Percentiles rank a stretch among this genome's conserved stretches.
Conservation (phyloP, 139 green algal genomes). For the Chlamydomonas eustigma region DNA sequence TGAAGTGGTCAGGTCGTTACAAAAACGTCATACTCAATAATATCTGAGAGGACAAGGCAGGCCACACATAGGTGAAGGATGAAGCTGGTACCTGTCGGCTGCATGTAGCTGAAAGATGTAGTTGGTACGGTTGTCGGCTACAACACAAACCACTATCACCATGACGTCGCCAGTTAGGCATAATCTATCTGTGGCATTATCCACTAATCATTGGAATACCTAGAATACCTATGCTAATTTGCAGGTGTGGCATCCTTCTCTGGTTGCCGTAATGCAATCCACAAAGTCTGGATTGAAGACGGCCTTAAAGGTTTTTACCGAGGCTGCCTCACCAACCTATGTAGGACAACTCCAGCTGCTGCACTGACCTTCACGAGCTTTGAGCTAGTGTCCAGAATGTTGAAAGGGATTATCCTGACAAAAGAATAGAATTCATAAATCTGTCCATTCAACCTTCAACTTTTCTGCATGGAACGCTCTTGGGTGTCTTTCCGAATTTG, state of each 20-base stretch:
- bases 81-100: no score
- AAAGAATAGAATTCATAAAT: no score
- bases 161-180: no score
- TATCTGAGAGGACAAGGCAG: no score
- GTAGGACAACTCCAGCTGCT: not conserved
- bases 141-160: not conserved
- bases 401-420: not conserved
- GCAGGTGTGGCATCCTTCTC: not conserved
- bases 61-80: no score
- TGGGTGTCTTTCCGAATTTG: no score
- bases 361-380: not conserved
- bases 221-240: no score
- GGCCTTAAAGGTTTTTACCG: not conserved
- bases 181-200: no score
- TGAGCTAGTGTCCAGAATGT: not conserved
- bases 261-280: not conserved
- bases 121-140: not conserved
- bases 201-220: no score
- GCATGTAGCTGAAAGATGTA: slow-evolving; percentile 2
- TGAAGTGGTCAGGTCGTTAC: not conserved
- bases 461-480: no score
- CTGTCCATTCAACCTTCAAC: no score
- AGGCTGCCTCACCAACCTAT: not conserved
- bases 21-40: no score
- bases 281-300: not conserved